A percentile compares a stretch with the other conserved stretches of the same genome.
These are phyloP conservation scores for Exutisphaerella laricina DNA, from an alignment of 2,329 filamentous ascomycete genomes.

Conservation along the genomic window DNA sequence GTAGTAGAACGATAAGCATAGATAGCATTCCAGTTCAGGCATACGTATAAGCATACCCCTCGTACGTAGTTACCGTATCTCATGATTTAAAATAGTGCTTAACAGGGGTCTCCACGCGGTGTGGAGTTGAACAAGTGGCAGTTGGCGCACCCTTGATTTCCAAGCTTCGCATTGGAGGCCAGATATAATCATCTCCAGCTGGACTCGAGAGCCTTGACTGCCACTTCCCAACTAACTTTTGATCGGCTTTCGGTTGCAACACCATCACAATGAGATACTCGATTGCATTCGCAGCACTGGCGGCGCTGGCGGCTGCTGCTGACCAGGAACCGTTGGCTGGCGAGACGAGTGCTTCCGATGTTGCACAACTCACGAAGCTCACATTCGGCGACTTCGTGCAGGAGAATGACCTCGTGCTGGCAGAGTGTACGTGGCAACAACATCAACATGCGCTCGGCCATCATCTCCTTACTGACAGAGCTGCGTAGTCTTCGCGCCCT, in stretches of 20 bases:
- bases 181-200: not conserved
- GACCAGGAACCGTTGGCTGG: slow-evolving; percentile 45
- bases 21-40: too few species aligned
- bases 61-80: too few species aligned
- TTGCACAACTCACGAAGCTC: slow-evolving; percentile 76
- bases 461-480: slow-evolving; percentile 2
- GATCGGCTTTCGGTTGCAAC: too few species aligned
- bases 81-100: too few species aligned
- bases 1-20: too few species aligned
- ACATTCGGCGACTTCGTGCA: slow-evolving; percentile 83
- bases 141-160: slow-evolving; percentile 2
- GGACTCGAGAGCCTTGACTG: too few species aligned
- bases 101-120: too few species aligned
- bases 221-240: too few species aligned
- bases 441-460: slow-evolving; percentile 1
- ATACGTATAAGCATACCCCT: too few species aligned
- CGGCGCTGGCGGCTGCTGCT: not conserved
- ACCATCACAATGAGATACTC: slow-evolving; percentile 26
- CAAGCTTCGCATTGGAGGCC: not conserved
- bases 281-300: not conserved
- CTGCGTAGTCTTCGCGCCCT: slow-evolving; percentile 76
- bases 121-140: not conserved
- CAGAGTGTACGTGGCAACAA: slow-evolving; percentile 68
- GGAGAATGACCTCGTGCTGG: slow-evolving; percentile 80
- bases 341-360: slow-evolving; percentile 66